These are phyloP conservation scores for Ophiocordyceps unilateralis DNA, from an alignment of 2,329 filamentous ascomycete species.

Conservation along the genomic window DNA sequence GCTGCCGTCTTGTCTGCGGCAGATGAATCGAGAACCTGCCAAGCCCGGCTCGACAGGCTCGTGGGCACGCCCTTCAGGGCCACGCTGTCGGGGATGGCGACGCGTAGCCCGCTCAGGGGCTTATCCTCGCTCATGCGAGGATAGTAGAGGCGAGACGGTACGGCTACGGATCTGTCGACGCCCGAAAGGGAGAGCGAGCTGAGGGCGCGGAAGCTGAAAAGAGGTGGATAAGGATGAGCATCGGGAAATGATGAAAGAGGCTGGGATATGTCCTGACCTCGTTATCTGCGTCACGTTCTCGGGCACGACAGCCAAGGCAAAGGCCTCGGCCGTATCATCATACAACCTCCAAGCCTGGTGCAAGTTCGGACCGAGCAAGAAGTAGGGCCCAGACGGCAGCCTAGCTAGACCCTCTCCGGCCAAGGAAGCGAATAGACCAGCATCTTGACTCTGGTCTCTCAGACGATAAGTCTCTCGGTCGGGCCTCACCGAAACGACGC, in stretches of 20 bases:
- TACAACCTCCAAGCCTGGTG: slow-evolving; percentile 25
- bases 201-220: slow-evolving; percentile 16
- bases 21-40: slow-evolving; percentile 34
- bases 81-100: slow-evolving; percentile 17
- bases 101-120: slow-evolving; percentile 19
- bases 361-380: slow-evolving; percentile 21
- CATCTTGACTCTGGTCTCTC: slow-evolving; percentile 2
- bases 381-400: slow-evolving; percentile 22
- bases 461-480: neutral
- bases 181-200: slow-evolving; percentile 10
- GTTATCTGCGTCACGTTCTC: slow-evolving; percentile 7
- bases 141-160: slow-evolving; percentile 20
- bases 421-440: neutral
- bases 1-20: slow-evolving; percentile 25
- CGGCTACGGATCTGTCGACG: slow-evolving; percentile 14
- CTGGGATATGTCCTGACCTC: neutral
- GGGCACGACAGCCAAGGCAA: slow-evolving; percentile 19
- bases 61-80: slow-evolving; percentile 32
- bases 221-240: too few relatives aligned
- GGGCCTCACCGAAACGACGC: neutral
- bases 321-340: slow-evolving; percentile 18
- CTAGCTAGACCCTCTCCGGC: slow-evolving; percentile 4
- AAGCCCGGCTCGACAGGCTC: slow-evolving; percentile 39
- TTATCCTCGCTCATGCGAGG: slow-evolving; percentile 10
- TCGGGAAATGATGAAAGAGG: too few relatives aligned